Evolutionary conservation across 225 moss, liverwort and hornwort genomes (phyloP), one percentile per base, ranked within the genome.

Genomic region (Climacium dendroides): DNA sequence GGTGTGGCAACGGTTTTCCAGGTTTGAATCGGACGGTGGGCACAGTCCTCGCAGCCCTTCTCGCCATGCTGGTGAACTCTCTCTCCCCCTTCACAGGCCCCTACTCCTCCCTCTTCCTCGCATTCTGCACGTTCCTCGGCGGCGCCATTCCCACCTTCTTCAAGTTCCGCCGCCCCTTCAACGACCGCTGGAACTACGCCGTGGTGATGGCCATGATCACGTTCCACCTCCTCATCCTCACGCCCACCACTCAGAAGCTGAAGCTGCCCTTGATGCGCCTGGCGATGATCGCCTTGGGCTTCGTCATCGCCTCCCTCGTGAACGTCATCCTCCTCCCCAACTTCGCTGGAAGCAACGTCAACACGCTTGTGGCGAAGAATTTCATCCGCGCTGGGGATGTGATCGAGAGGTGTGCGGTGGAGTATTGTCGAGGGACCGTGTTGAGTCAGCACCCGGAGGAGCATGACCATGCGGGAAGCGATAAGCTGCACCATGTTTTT

Each of bases 201-300:
- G 97, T 97, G 28, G 97, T 96, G 48, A 97, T 97, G 94, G 92
- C 96, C 48, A 97, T 96, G 96, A 55, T 97, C 83, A 95, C 96
- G 15, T 97, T 97, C 91, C 95, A 97, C 80, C 91, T 96, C 70
- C 92, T 97, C 69, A 94, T 95, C 79, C 92, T 97, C 63, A 82
- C 94, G 62, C 85, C 91, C 61, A 87, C 91, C 28, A 93, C 92
- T 18, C 88, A 93, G 45, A 97, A 95, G 73, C 32, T 90, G 65
- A 60, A 72, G 78, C 89, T 96, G 17, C 96, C 95, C 5, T 37
- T 96, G 79, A 87, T 95, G 77, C 96, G 96, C 37, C 83, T 96
- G 22, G 92, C 89, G 32, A 70, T 88, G 62, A 97, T 96, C n/a
- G 85, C 69, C 32, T 84, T 94, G 53, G 96, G 96, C 25, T 97